Percentiles rank a stretch among this genome's conserved stretches.
Evolutionary conservation across 805 yeast species (phyloP).

Genomic region (Yarrowia bubula): DNA sequence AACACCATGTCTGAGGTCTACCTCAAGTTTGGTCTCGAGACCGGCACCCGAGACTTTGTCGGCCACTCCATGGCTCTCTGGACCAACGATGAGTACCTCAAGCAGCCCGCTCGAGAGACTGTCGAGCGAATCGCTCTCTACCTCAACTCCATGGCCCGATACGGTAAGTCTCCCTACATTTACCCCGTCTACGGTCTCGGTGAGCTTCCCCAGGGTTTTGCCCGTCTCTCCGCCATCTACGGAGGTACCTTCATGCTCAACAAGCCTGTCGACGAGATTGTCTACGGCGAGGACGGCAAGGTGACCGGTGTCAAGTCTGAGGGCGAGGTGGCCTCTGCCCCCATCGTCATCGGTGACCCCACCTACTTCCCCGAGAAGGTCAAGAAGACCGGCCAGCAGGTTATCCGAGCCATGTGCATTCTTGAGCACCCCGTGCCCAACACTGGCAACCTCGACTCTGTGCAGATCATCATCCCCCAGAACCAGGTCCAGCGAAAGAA

Average conservation of each 20-base stretch:
- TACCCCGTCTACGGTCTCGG: constrained; percentile 97
- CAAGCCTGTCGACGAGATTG: constrained; percentile 88
- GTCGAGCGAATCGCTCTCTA: constrained; percentile 82
- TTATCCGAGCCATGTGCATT: constrained; percentile 83
- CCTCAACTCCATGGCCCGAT: constrained; percentile 86
- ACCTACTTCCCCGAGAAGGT: constrained; percentile 91
- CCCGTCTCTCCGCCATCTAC: constrained; percentile 91
- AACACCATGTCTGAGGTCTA: constrained; percentile 91
- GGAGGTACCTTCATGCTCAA: constrained; percentile 99
- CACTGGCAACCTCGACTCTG: constrained; percentile 79
- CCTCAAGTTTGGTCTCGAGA: constrained; percentile 83
- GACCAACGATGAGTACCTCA: constrained; percentile 85
- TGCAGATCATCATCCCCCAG: constrained; percentile 94
- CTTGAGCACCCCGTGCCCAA: constrained; percentile 85
- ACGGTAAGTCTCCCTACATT: constrained; percentile 93
- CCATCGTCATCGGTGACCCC: constrained; percentile 94
- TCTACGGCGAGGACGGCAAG: constrained; percentile 67
- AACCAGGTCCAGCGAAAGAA: constrained; percentile 89
- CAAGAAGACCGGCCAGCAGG: constrained; percentile 66
- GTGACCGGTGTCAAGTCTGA: constrained; percentile 87
- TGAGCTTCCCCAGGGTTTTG: constrained; percentile 98
- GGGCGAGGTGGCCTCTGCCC: constrained; percentile 88
- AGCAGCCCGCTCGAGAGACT: constrained; percentile 87
- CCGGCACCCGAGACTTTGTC: constrained; percentile 91
- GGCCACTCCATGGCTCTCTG: constrained; percentile 99